Evolutionary conservation across 768 basidiomycete species (phyloP), one percentile per base, ranked within the genome.

Genomic region (Leucogyrophana mollusca): DNA sequence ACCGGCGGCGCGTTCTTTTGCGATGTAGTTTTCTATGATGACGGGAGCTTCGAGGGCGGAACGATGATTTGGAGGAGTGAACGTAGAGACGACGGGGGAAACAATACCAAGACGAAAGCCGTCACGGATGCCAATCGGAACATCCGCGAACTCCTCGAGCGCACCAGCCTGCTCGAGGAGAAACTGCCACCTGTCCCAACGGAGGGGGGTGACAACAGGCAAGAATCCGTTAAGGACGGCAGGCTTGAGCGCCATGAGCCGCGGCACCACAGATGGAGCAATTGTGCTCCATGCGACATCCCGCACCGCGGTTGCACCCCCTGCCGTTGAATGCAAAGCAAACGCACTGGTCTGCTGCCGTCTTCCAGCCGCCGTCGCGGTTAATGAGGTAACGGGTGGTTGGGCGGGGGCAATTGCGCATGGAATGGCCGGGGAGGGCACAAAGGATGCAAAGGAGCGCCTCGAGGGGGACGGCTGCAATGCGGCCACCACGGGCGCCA

Each of bases 71-170:
- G 53, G 54, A 4, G 39, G 39, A 7, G 23, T 8, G 14, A 23
- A 40, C 9, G 14, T 40, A 14, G 39, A 40, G 3, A 22, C 17
- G 14, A 40, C 14, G 5, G 20, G 9, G 6, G 49, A 49, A 1
- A 32, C 43, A 13, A 60, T 36, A 3, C 58, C 61, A 49, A 64
- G 54, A 36, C 57, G 46, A 46, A 64, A 65, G 11, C 62, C 55
- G 24, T 49, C 8, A 13, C 45, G 24, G 32, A 65, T 51, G 36
- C 58, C 55, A 1, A 5, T 39, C 20, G 54, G 57, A n/a, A 63
- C 37, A 47, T 65, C 59, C 2, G 43, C 3, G 23, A 58, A 63
- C n/a, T 21, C 14, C 20, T 58, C 33, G 5, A 53, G 45, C 9
- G 56, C 6, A 13, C 47, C 47, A 9, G 42, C 52, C 1, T 32